These are phyloP conservation scores for Dryadomyces sulphureus DNA, from an alignment of 2,329 filamentous ascomycete genomes.

Conservation along the genomic window DNA sequence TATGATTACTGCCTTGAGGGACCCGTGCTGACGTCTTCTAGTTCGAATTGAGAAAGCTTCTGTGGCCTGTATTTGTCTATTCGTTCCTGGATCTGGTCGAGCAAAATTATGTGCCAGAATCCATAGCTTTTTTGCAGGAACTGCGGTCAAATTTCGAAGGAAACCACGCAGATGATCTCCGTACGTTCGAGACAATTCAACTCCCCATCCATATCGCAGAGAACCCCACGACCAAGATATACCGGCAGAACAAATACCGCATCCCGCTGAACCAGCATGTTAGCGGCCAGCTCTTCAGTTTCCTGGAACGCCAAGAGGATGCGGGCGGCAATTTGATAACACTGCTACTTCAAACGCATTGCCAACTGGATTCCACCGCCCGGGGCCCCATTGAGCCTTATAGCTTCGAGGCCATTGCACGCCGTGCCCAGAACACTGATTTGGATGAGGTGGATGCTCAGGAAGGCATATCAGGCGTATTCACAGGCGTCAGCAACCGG, in stretches of 20 bases:
- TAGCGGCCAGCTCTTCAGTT: slow-evolving; percentile 70
- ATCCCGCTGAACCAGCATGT: slow-evolving; percentile 79
- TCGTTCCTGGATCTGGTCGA: slow-evolving; percentile 70
- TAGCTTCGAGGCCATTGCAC: slow-evolving; percentile 46
- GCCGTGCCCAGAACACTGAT: slow-evolving; percentile 43
- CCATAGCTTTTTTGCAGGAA: slow-evolving; percentile 55
- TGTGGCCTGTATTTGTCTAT: slow-evolving; percentile 93
- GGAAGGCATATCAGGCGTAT: slow-evolving; percentile 49
- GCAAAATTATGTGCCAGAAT: slow-evolving; percentile 57
- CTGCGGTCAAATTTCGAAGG: slow-evolving; percentile 57
- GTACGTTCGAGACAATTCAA: slow-evolving; percentile 56
- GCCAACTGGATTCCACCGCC: slow-evolving; percentile 41
- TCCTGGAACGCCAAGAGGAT: slow-evolving; percentile 74
- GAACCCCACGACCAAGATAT: slow-evolving; percentile 65
- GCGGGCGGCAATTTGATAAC: slow-evolving; percentile 67
- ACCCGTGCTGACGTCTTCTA: slow-evolving; percentile 19
- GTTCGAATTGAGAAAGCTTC: slow-evolving; percentile 73
- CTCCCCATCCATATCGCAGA: slow-evolving; percentile 65
- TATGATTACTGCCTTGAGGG: neutral
- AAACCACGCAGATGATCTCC: slow-evolving; percentile 68
- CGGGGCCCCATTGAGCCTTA: slow-evolving; percentile 50
- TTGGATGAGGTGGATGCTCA: slow-evolving; percentile 48
- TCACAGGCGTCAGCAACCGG: slow-evolving; percentile 46
- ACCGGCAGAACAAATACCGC: slow-evolving; percentile 75
- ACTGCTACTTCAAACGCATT: slow-evolving; percentile 50